Conservation (phyloP, 305 asterid species). For the Solanum hybrid region DNA sequence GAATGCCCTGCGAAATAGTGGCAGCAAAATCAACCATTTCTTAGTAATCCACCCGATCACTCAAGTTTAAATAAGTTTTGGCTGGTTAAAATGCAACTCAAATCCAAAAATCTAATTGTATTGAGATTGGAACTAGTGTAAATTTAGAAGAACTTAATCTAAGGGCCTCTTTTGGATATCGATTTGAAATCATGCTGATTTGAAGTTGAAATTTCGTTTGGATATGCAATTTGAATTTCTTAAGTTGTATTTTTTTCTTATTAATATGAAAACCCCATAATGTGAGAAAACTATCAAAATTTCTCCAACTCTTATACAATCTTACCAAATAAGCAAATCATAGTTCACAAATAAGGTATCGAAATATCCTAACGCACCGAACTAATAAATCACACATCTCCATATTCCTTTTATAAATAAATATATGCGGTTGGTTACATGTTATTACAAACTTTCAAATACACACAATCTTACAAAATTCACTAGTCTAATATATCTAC, state of each 20-base stretch:
- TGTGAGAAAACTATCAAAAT: neutral
- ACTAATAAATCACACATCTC: neutral
- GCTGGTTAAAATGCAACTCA: neutral
- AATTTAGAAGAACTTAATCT: neutral
- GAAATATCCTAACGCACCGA: neutral
- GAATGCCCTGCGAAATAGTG: slow-evolving; percentile 70
- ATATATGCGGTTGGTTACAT: neutral
- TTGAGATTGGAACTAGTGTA: neutral
- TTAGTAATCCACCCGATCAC: neutral
- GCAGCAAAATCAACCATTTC: neutral
- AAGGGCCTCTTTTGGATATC: neutral
- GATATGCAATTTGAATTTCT: neutral
- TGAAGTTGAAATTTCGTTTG: neutral
- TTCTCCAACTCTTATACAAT: neutral
- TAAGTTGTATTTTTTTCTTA: neutral
- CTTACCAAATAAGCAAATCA: neutral
- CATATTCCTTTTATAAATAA: neutral
- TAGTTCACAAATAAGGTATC: neutral
- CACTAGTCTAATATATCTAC: neutral
- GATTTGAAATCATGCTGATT: neutral
- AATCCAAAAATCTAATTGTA: neutral
- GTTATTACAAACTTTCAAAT: neutral
- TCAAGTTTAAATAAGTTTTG: neutral
- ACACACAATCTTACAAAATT: neutral
- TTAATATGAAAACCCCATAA: neutral